These are phyloP conservation scores for Curvularia hawaiiensis DNA, from an alignment of 2,329 filamentous ascomycete genomes.

Conservation along the genomic window DNA sequence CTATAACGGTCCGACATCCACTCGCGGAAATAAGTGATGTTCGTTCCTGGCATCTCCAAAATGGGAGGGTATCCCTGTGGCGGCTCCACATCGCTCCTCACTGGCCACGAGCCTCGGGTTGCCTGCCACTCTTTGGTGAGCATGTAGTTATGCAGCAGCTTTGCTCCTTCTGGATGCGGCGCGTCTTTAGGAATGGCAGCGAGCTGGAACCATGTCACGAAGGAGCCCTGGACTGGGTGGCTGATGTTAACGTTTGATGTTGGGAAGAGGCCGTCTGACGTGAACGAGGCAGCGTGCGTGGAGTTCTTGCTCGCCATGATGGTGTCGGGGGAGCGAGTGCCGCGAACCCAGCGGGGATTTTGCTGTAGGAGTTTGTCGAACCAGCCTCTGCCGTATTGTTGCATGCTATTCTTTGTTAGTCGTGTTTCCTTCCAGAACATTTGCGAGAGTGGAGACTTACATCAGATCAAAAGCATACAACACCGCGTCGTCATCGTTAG, in stretches of 20 bases:
- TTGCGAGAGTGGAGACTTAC: constrained; percentile 17
- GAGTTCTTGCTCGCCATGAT: constrained; percentile 40
- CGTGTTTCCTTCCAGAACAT: neutral
- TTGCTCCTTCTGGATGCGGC: constrained; percentile 57
- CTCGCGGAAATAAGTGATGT: constrained; percentile 47
- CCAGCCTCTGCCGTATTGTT: constrained; percentile 54
- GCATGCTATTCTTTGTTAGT: constrained; percentile 18
- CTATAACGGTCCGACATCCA: constrained; percentile 52
- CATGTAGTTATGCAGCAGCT: constrained; percentile 56
- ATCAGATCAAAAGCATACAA: constrained; percentile 58
- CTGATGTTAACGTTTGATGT: constrained; percentile 4
- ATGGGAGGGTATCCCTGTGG: constrained; percentile 38
- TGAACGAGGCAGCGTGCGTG: constrained; percentile 28
- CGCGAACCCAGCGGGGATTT: constrained; percentile 60
- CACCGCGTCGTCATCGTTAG: constrained; percentile 64
- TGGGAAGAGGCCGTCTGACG: constrained; percentile 7
- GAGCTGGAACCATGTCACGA: constrained; percentile 56
- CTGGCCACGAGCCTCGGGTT: constrained; percentile 41
- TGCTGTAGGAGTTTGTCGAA: constrained; percentile 55
- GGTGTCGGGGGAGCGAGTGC: constrained; percentile 51
- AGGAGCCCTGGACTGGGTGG: constrained; percentile 46
- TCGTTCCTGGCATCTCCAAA: constrained; percentile 41
- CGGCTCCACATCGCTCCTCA: constrained; percentile 40
- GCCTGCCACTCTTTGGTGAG: constrained; percentile 51
- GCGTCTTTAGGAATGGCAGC: constrained; percentile 57